Base-by-base conservation (phyloP, 2,329 filamentous ascomycete genomes). In the Daldinia eschscholtzii region DNA sequence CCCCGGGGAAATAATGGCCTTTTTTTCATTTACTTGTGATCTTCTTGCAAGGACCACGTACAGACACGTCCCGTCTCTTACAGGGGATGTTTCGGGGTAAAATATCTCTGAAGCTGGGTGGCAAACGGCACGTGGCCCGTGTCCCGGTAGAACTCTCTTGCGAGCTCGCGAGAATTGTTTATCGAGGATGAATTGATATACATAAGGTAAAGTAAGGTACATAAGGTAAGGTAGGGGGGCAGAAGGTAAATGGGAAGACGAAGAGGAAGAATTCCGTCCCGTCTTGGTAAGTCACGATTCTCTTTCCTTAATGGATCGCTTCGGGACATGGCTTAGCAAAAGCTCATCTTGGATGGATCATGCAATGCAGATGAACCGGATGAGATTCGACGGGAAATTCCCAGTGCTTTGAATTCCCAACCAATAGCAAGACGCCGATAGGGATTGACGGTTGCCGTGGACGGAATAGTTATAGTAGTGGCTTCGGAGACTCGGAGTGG, bases 311-410 rank as follows among this genome's bases (percentile, higher is more conserved):
- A 72, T 67, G 65, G 65, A 55, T 61, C 39, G 65, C 63, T 63
- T 67, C 57, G 65, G 66, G 63, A 37, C 50, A 42, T 61, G 26
- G 56, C 42, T 61, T 56, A 61, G 61, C 26, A 70, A 20, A 64
- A 62, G 52, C 42, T 64, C 64, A 70, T 68, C 57, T 70, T 70
- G 67, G 67, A 72, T 70, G 64, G 64, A 64, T 57, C 67, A 70
- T 65, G 63, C 68, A 70, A 50, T 69, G 56, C 65, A 68, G 58
- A 70, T 69, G 68, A 68, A 44, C 69, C 71, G 73, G 70, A 69
- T 73, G 70, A 72, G 64, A 70, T 72, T 67, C 66, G 70, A 75
- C 75, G 72, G 73, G 73, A 72, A 73, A 73, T 73, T 70, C 57
- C 58, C 12, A 39, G 35, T 44, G 48, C 48, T 57, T 23, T 61